Evolutionary conservation across 192 early-diverging fungal species (phyloP).

Genomic region (Gigaspora rosea): DNA sequence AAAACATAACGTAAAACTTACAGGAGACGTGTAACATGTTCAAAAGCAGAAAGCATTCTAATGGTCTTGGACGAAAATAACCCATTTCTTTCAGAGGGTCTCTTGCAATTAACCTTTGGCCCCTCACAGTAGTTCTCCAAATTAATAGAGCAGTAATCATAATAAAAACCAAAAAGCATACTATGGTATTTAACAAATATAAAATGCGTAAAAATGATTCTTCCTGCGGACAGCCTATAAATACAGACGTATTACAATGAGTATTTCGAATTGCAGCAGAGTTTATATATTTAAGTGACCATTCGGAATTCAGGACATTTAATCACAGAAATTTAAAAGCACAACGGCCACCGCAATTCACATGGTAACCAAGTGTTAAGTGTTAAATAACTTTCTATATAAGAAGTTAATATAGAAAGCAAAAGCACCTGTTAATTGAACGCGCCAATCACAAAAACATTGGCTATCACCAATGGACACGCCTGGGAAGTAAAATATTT

Average conservation of each 20-base stretch:
- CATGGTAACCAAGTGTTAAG: neutral
- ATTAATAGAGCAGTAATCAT: conserved; percentile 7
- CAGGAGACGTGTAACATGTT: conserved; percentile 5
- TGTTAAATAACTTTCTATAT: no score
- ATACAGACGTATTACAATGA: neutral
- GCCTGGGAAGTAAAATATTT: neutral
- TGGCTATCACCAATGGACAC: neutral
- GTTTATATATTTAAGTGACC: no score
- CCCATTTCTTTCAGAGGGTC: conserved; percentile 18
- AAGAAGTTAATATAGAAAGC: neutral
- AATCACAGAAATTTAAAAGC: no score
- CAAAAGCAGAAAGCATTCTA: conserved; percentile 18
- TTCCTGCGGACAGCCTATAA: conserved; percentile 3
- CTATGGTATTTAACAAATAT: neutral
- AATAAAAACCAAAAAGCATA: neutral
- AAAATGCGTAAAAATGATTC: neutral
- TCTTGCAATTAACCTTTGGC: conserved; percentile 3
- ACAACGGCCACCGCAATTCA: neutral
- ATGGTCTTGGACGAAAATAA: neutral
- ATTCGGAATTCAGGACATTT: neutral
- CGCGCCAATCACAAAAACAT: neutral
- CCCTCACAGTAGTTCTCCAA: conserved; percentile 4
- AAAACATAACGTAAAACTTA: neutral
- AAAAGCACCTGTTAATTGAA: neutral
- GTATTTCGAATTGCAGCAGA: no score